These are phyloP conservation scores for Elsinoe batatas DNA, from an alignment of 2,329 filamentous ascomycete species.

Conservation along the genomic window DNA sequence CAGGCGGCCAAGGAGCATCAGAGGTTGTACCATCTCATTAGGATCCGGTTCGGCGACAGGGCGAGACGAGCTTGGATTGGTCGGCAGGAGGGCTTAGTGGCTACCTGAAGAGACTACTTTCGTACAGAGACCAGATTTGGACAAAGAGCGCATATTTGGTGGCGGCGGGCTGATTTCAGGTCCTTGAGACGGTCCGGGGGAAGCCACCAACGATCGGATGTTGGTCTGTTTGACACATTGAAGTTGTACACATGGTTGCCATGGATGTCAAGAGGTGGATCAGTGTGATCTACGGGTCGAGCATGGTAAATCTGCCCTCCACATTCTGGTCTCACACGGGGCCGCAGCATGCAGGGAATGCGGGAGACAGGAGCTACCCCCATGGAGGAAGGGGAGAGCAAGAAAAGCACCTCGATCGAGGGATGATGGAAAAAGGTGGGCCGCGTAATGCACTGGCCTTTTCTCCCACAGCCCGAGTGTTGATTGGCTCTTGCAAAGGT, in stretches of 20 bases:
- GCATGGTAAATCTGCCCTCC: neutral
- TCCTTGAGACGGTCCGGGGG: neutral
- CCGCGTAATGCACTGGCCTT: neutral
- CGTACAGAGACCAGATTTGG: constrained; percentile 5
- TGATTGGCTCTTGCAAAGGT: neutral
- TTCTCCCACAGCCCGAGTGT: neutral
- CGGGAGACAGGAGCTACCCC: neutral
- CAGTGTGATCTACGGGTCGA: neutral
- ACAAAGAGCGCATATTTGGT: constrained; percentile 9
- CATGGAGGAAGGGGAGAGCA: neutral
- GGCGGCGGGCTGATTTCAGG: constrained; percentile 6
- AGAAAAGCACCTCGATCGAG: neutral
- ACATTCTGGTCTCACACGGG: neutral
- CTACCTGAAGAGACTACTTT: neutral
- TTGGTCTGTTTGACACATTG: neutral
- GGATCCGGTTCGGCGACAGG: constrained; percentile 5
- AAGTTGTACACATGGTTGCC: neutral
- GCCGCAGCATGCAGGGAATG: neutral
- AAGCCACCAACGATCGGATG: neutral
- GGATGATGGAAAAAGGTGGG: neutral
- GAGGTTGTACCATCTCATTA: constrained; percentile 6
- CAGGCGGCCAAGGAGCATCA: constrained; percentile 8
- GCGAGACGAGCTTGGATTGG: constrained; percentile 5
- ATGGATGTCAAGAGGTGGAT: neutral
- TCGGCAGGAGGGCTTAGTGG: constrained; percentile 1